A percentile compares a stretch with the other conserved stretches of the same genome.
Conservation (phyloP, 2,329 filamentous ascomycete species). For the Sporothrix pseudoabietina region DNA sequence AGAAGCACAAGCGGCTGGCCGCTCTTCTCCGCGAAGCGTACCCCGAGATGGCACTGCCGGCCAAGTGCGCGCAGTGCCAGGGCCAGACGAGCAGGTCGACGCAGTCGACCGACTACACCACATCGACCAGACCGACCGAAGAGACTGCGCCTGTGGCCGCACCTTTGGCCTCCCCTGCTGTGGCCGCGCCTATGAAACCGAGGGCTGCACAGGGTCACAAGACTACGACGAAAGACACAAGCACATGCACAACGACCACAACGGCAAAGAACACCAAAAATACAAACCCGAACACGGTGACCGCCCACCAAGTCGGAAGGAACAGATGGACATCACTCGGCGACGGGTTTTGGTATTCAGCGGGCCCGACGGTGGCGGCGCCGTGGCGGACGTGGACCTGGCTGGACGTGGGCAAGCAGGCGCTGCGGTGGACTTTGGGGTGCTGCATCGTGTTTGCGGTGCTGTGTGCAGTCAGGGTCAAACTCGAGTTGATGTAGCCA, state of each 20-base stretch:
- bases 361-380: slow-evolving; percentile 27
- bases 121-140: neutral
- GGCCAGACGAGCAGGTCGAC: neutral
- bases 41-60: neutral
- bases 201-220: neutral
- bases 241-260: neutral
- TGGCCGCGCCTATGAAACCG: neutral
- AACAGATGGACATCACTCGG: neutral
- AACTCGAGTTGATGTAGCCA: neutral
- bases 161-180: neutral
- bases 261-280: neutral
- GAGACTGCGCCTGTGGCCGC: neutral
- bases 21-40: neutral
- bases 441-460: neutral
- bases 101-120: neutral
- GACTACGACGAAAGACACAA: neutral
- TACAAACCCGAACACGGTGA: neutral
- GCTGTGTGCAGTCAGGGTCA: neutral
- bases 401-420: neutral
- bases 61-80: neutral
- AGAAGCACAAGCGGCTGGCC: neutral
- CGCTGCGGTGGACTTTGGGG: neutral
- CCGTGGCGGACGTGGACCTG: slow-evolving; percentile 15
- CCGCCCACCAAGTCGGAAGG: neutral
- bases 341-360: slow-evolving; percentile 24